Evolutionary conservation across 495 filamentous ascomycete genomes (phyloP), one percentile per base, ranked within the genome.

Genomic region (Podospora didyma): DNA sequence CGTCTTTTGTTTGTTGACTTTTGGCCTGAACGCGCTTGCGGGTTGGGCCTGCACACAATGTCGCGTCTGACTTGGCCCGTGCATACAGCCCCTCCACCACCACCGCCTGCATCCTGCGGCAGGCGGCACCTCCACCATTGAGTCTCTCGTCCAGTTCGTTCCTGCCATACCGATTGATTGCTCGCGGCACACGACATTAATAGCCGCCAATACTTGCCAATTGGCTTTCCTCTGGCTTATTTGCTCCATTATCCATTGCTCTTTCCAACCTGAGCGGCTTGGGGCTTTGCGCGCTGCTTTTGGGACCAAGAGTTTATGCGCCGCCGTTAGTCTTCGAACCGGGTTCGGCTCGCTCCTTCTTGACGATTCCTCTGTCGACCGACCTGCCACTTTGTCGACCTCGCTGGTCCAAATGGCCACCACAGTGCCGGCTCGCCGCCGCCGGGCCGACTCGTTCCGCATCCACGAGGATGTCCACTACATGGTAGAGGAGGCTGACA

Each of bases 1-100:
- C 23, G 51, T 64, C 64, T 68, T 65, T 71, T 78, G 67, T 71
- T 71, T 71, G 64, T 71, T 71, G 67, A 69, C 64, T 66, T 60
- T 50, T 14, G 14, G 53, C 49, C 24, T 9, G n/a, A 20, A 49
- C 51, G 57, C 57, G 56, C 53, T 34, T 20, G 16, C 54, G 47
- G 23, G n/a, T 21, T 56, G 53, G 45, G 1, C 14, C 39, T 42
- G 1, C 53, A 44, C 17, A 24, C 35, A 49, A 39, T 24, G 39
- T 61, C 64, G 64, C 64, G 64, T 62, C 49, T 53, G 60, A 17
- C 23, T 2, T 45, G 31, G 49, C 17, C 49, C 11, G 31, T 51
- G 31, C 49, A 19, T 1, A 49, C 51, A 31, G 46, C 62, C 65
- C 61, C 62, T 64, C 65, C 62, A 62, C 34, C 31, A 22, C 46